Evolutionary conservation across 805 yeast species (phyloP), one percentile per base, ranked within the genome.

Genomic region (Kazachstania taianensis): DNA sequence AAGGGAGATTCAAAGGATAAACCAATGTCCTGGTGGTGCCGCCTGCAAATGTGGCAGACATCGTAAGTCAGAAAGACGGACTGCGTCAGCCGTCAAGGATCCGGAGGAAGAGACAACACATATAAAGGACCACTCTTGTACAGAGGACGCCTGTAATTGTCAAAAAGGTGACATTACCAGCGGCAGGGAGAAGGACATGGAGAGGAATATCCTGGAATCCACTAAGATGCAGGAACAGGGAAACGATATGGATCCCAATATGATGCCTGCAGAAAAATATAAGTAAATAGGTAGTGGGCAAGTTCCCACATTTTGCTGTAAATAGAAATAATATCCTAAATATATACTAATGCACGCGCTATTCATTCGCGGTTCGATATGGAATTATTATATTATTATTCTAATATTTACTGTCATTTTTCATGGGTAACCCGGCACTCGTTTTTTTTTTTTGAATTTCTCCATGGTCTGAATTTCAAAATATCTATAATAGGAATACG

Each of bases 31-130:
- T 15, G 56, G 60, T 17, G 47, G 44, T 25, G 42, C 41, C 2
- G 37, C 39, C 17, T 55, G 61, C 32, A 44, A 41, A 20, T 57
- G 61, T 42, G 59, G 59, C 14, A 44, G 40, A 26, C 59, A 53
- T 39, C 34, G 31, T 19, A 20, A 12, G 4, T 12, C 29, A 4
- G 8, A 8, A 8, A 8, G 12, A 8, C 8, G 12, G 8, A 8
- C 25, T 22, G 12, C 14, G 12, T 8, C 8, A 22, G 8, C 22
- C 10, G 12, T 12, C 12, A 12, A 22, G 8, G 25, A 22, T 20
- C 17, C 13, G 26, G n/a, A n/a, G n/a, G n/a, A n/a, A n/a, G n/a
- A n/a, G n/a, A n/a, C n/a, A n/a, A n/a, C n/a, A 26, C 28, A 14
- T 25, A 18, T 27, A n/a, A 25, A 22, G 24, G 10, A 16, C 31